These are phyloP conservation scores for Achlya hypogyna DNA, from an alignment of 352 stramenopile genomes.

Conservation along the genomic window DNA sequence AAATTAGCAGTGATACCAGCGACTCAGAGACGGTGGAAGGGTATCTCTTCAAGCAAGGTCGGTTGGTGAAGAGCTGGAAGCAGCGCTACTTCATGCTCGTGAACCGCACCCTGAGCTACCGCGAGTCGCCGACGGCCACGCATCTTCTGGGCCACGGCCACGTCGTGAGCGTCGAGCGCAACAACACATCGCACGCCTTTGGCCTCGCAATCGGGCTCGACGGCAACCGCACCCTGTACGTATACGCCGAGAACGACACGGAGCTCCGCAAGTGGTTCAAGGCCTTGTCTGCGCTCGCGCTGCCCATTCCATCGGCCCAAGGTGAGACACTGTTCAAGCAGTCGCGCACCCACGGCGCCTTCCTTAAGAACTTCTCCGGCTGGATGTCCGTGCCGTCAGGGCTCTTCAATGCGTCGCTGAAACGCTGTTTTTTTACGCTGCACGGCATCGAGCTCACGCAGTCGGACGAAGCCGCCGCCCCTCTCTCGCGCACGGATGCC, in stretches of 20 bases:
- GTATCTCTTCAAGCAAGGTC: slow-evolving; percentile 17
- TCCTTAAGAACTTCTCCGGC: slow-evolving; percentile 74
- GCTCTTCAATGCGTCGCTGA: slow-evolving; percentile 67
- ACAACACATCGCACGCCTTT: slow-evolving; percentile 35
- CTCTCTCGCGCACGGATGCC: slow-evolving; percentile 47
- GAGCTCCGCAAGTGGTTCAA: slow-evolving; percentile 79
- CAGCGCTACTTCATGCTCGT: slow-evolving; percentile 13
- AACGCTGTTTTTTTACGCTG: slow-evolving; percentile 71
- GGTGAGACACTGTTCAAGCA: slow-evolving; percentile 36
- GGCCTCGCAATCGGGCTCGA: slow-evolving; percentile 62
- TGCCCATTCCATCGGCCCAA: slow-evolving; percentile 25
- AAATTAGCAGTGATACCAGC: neutral
- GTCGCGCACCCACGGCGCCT: slow-evolving; percentile 26
- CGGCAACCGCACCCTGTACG: slow-evolving; percentile 47
- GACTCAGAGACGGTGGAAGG: neutral
- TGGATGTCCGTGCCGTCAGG: slow-evolving; percentile 72
- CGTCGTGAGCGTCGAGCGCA: slow-evolving; percentile 7
- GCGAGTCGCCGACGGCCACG: neutral
- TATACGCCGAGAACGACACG: slow-evolving; percentile 72
- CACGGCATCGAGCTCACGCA: slow-evolving; percentile 65
- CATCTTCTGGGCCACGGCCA: slow-evolving; percentile 3
- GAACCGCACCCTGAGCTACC: slow-evolving; percentile 7
- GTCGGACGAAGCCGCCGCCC: slow-evolving; percentile 62
- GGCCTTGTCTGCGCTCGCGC: slow-evolving; percentile 32
- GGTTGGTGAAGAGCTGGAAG: slow-evolving; percentile 10